Evolutionary conservation across 202 grass and related monocot genomes (phyloP), one percentile per base, ranked within the genome.

Genomic region (Thinopyrum obtusiflorum): DNA sequence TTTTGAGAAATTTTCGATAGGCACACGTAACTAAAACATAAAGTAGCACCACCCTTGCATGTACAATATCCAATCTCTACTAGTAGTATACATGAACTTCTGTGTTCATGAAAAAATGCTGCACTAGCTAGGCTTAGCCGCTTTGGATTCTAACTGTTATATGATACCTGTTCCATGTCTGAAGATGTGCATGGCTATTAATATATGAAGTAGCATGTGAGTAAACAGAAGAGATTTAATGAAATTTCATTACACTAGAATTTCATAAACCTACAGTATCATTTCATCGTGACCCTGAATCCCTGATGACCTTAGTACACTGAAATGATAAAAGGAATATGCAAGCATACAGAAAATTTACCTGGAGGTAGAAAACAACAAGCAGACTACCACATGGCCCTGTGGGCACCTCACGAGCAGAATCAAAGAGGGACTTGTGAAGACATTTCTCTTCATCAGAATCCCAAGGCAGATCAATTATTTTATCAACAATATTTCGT

Each of bases 401-500:
- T 78, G 71, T 87, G 61, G 90, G 90, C 61, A 57, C 90, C 84
- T 96, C 89, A 90, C 69, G 49, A 78, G 93, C 89, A 84, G 65
- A 85, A 28, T 95, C 89, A 20, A 95, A 82, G 27, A 98, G 89
- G 39, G 78, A 98, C 82, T 98, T 95, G 67, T 98, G 91, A 65
- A 98, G 89, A 85, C 89, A 82, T 76, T 92, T 95, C 75, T 93
- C 95, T 86, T 98, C 95, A 79, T 86, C 86, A 80, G 83, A 89
- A 83, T 95, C 89, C 95, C 95, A 98, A 66, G 95, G 93, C 76
- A 98, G 85, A 76, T 98, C 93, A 80, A 98, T 98, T 84, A 98
- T 90, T 92, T 87, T 89, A 87, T 95, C 91, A 77, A 87, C 88
- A 64, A 91, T 59, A 49, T 90, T 93, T 73, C 89, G 92, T 42